Conservation (phyloP, 257 asterid genomes). For the Solanum habrochaites region DNA sequence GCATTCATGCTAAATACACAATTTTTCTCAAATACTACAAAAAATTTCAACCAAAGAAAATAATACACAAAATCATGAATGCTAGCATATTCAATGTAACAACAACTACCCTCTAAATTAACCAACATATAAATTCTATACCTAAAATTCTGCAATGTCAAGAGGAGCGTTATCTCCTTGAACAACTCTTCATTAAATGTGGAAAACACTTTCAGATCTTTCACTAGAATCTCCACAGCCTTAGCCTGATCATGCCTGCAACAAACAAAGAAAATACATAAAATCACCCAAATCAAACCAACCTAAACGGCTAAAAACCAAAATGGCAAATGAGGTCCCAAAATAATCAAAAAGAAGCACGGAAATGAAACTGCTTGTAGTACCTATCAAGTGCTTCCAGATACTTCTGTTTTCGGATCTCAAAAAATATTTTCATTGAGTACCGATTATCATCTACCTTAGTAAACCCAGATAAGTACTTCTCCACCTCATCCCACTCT, state of each 20-base stretch:
- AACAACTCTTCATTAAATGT: constrained; percentile 28
- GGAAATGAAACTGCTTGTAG: background rate
- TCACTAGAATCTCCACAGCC: constrained; percentile 50
- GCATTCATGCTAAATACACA: background rate
- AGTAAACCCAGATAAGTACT: constrained; percentile 46
- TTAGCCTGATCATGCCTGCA: constrained; percentile 35
- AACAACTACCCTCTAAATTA: background rate
- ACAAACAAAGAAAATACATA: background rate
- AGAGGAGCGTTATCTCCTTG: constrained; percentile 35
- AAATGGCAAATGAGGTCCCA: background rate
- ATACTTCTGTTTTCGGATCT: constrained; percentile 48
- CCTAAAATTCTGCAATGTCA: constrained; percentile 45
- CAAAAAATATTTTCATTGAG: constrained; percentile 53
- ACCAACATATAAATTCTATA: background rate
- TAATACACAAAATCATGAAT: background rate
- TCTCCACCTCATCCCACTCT: constrained; percentile 51
- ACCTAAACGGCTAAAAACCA: background rate
- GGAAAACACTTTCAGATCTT: constrained; percentile 40
- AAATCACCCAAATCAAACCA: background rate
- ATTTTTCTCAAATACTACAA: background rate
- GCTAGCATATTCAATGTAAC: background rate
- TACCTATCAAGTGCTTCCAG: constrained; percentile 60
- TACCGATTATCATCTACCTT: constrained; percentile 45
- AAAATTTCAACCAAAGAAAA: background rate
- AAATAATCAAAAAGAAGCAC: background rate